Evolutionary conservation across 2,329 filamentous ascomycete genomes (phyloP).

Genomic region (Shiraia sp.): DNA sequence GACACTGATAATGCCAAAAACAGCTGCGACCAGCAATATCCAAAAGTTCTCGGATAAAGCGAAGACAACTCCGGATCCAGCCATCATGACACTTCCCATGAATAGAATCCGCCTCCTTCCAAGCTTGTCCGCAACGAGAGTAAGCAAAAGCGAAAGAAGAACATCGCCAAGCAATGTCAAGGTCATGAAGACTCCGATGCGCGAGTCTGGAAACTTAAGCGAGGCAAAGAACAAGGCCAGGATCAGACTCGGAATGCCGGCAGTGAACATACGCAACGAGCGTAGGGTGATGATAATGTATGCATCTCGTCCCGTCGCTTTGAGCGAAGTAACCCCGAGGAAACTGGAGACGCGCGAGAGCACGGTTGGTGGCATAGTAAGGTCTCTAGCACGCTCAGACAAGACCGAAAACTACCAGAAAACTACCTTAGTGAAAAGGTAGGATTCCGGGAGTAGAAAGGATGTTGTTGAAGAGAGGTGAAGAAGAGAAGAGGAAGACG

Average conservation of each 20-base stretch:
- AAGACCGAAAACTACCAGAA: neutral
- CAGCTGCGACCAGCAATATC: slow-evolving; percentile 42
- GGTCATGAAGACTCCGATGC: slow-evolving; percentile 48
- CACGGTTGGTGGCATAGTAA: slow-evolving; percentile 20
- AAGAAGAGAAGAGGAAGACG: slow-evolving; percentile 12
- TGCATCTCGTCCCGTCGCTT: slow-evolving; percentile 40
- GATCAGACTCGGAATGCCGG: slow-evolving; percentile 44
- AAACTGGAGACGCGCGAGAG: slow-evolving; percentile 29
- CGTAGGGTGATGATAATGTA: slow-evolving; percentile 50
- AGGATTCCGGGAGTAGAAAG: neutral
- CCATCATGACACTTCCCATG: slow-evolving; percentile 43
- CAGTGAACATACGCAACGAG: slow-evolving; percentile 40
- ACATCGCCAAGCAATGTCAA: slow-evolving; percentile 47
- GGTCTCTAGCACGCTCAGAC: neutral
- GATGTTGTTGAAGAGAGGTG: slow-evolving; percentile 7
- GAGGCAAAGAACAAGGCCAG: slow-evolving; percentile 45
- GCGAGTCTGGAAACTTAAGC: slow-evolving; percentile 38
- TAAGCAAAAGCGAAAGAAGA: slow-evolving; percentile 40
- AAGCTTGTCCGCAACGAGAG: slow-evolving; percentile 44
- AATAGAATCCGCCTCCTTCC: slow-evolving; percentile 42
- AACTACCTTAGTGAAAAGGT: slow-evolving; percentile 2
- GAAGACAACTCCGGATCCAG: slow-evolving; percentile 40
- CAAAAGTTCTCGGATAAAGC: slow-evolving; percentile 44
- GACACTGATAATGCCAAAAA: slow-evolving; percentile 45
- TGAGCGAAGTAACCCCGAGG: slow-evolving; percentile 37